Base-by-base conservation (phyloP, 768 basidiomycete species). In the Boletus rufocinnamomeus region DNA sequence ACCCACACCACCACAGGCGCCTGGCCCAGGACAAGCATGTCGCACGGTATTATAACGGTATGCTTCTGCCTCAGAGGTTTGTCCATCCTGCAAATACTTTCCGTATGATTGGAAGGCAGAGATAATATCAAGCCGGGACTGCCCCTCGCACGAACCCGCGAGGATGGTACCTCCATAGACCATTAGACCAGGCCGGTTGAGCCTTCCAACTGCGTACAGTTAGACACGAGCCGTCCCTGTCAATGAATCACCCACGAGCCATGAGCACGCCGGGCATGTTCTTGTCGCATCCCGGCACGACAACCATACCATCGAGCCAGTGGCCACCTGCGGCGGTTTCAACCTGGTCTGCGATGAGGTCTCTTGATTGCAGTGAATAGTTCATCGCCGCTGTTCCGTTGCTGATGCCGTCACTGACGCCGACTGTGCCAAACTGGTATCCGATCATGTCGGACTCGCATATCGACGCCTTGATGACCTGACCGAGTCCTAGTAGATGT, bases 231-330 rank as follows among this genome's bases (percentile, higher is more conserved):
- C 35, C 1, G 10, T 17, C 32, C 19, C n/a, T 2, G 19, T 28
- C 2, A 32, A 51, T 23, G 50, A 53, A 50, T 14, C 28, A 84
- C 91, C 76, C 67, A 93, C 92, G 84, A 49, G 94, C 97, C 84
- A 99, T 99, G 66, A 98, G 80, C 38, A 97, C 95, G 60, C 97
- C 97, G n/a, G 97, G 97, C 96, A 99, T 98, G 77, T 99, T 99
- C 79, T 99, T 99, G 80, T 99, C 96, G 71, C 94, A 98, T 41
- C 95, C 97, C 23, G 97, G 97, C 53, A 99, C 81, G 58, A 93
- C 94, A 40, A 98, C 93, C 90, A 97, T 92, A 41, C 94, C 97
- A 68, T 98, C 97, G 16, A 99, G 84, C 86, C 95, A 97, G 72
- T 99, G 97, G 6, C 96, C 97, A 16, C 91, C 96, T 30, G 89